Evolutionary conservation across 148 eudicot species (phyloP), one percentile per base, ranked within the genome.

Genomic region (Gaultheria prostrata): DNA sequence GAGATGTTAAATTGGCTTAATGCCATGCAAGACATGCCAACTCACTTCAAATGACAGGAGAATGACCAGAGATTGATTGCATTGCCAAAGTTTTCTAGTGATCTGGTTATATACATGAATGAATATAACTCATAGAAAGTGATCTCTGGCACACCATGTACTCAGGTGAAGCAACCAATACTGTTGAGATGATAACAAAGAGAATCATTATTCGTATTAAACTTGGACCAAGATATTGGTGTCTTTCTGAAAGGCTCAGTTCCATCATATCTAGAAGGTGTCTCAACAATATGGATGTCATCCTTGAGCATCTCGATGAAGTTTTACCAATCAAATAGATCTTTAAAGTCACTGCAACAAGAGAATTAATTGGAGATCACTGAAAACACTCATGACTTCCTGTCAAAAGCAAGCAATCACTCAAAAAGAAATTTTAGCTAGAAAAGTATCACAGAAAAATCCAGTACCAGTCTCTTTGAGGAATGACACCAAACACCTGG

Each of bases 201-300:
- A 54, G 28, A 69, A 32, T 26, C n/a, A n/a, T 75, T 20, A 72
- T 32, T 76, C 3, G 48, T 59, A 78, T 69, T 85, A 83, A 94
- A 98, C 99, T 97, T 93, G 51, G 99, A n/a, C n/a, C 99, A 97
- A 78, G 99, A 97, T 56, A 97, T 88, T 20, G 95, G 99, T 33
- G 99, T 91, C 86, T 97, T 93, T 20, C 85, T 82, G n/a, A n/a
- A n/a, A n/a, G 99, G 99, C 83, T 97, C 95, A 79, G 88, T 80
- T 76, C 86, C 91, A 78, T 94, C 90, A 86, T 85, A 89, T n/a
- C n/a, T n/a, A n/a, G n/a, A n/a, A n/a, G n/a, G n/a, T n/a, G 65
- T 84, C 88, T 94, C 99, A 76, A 94, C 91, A n/a, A 97, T 86
- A 83, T 97, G 94, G 81, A 97, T 79, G 57, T 97, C 97, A 85